Percentiles rank a stretch among this genome's conserved stretches.
These are phyloP conservation scores for Stenogyne calaminthoides DNA, from an alignment of 305 asterid species.

Conservation along the genomic window DNA sequence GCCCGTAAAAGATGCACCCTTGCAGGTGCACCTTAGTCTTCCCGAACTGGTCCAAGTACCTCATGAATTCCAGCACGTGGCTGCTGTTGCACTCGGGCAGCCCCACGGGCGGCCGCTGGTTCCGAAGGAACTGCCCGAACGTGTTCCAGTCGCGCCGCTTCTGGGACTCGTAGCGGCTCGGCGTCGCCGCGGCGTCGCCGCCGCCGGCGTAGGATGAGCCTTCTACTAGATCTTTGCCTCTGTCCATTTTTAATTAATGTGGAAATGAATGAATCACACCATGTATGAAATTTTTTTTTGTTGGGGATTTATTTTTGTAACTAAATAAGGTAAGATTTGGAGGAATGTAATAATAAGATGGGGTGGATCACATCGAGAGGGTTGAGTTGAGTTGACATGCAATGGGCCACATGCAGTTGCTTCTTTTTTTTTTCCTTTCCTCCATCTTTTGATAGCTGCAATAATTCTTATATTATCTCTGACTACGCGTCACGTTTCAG, in stretches of 20 bases:
- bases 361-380: constrained; percentile 48
- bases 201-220: constrained; percentile 45
- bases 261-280: not conserved
- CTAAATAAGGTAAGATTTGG: constrained; percentile 41
- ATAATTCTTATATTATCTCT: not conserved
- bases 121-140: constrained; percentile 66
- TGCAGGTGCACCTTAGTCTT: constrained; percentile 71
- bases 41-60: constrained; percentile 67
- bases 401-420: constrained; percentile 60
- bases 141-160: constrained; percentile 79
- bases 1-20: constrained; percentile 74
- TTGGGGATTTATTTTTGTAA: not conserved
- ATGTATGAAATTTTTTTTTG: not conserved
- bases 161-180: constrained; percentile 68
- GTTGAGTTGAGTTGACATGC: constrained; percentile 62
- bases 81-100: constrained; percentile 57
- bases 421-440: constrained; percentile 3
- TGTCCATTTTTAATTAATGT: constrained; percentile 7
- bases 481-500: too few species aligned
- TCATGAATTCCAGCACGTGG: constrained; percentile 64
- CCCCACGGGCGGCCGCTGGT: constrained; percentile 62
- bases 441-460: not conserved
- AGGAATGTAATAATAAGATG: constrained; percentile 38
- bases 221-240: constrained; percentile 39
- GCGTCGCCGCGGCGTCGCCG: constrained; percentile 30